Conservation (phyloP, 2,329 filamentous ascomycete genomes). For the Ceratocystis eucalypticola region DNA sequence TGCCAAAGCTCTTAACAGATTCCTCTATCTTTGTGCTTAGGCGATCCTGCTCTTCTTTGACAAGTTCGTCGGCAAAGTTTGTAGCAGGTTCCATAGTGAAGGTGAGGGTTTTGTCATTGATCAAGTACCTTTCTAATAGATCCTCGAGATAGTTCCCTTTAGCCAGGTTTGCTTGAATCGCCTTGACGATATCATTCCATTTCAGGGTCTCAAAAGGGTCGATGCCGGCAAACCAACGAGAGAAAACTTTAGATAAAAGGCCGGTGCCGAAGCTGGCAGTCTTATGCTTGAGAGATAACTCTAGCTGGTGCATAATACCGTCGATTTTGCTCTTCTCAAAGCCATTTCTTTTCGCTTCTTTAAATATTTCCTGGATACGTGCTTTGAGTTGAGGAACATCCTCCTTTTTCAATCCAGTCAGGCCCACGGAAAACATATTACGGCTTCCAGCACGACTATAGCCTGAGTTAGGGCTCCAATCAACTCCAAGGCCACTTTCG, state of each 20-base stretch:
- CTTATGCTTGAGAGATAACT: slow-evolving; percentile 90
- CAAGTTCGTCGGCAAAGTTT: slow-evolving; percentile 59
- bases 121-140: slow-evolving; percentile 75
- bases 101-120: slow-evolving; percentile 73
- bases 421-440: slow-evolving; percentile 77
- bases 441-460: slow-evolving; percentile 67
- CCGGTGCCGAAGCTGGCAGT: slow-evolving; percentile 89
- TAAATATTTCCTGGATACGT: slow-evolving; percentile 58
- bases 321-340: slow-evolving; percentile 87
- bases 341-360: slow-evolving; percentile 56
- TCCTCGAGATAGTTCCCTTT: slow-evolving; percentile 70
- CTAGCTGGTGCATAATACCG: slow-evolving; percentile 83
- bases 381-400: slow-evolving; percentile 66
- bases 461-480: slow-evolving; percentile 89
- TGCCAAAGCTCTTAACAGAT: slow-evolving; percentile 53
- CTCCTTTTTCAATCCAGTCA: slow-evolving; percentile 75
- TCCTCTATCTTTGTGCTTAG: slow-evolving; percentile 62
- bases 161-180: slow-evolving; percentile 65
- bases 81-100: slow-evolving; percentile 89
- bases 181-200: slow-evolving; percentile 77
- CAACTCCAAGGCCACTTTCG: slow-evolving; percentile 77
- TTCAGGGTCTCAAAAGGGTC: slow-evolving; percentile 83
- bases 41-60: slow-evolving; percentile 60
- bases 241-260: slow-evolving; percentile 75
- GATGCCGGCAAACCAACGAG: slow-evolving; percentile 89